Base-by-base conservation (phyloP, 805 yeast genomes). In the Starmerella bombi region DNA sequence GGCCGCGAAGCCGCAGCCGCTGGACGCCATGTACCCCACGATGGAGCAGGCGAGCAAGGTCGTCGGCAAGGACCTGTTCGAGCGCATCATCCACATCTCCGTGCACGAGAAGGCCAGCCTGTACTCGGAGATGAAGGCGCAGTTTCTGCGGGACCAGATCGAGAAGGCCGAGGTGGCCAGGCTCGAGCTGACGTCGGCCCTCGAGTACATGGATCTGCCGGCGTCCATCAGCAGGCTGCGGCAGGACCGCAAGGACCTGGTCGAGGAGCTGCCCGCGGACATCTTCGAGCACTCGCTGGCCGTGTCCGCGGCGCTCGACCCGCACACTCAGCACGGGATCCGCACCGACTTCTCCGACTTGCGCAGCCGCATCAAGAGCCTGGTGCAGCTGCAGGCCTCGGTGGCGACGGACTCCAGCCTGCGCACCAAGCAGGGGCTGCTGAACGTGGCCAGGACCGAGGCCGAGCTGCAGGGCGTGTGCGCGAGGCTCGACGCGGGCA, bases 61-160 rank as follows among this genome's bases (percentile, higher is more conserved):
- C 36, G 58, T 66, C 41, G 67, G 75, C 52, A 59, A 62, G 34
- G 78, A 76, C 45, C 65, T 88, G 34, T 83, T 83, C 59, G 78
- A 71, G 36, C 78, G 77, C 46, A 80, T 88, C 17, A 74, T 91
- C 5, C 97, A 97, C 2, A 66, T 85, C 54, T 72, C 76, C 25
- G 84, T 88, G 16, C 94, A 85, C 55, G 94, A 88, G 59, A 75
- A 80, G 51, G 72, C 83, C 39, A 82, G 94, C 46, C 66, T 77
- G 47, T 91, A 91, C 57, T 80, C 94, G 0, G 98, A 88, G 56
- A 85, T 82, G 56, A 80, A 83, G 58, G 88, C 94, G 0, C 75
- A 71, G 47, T 60, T 82, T 28, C 59, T 84, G 34, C 70, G 97
- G 52, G 68, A 64, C 32, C 85, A 83, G 53, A 67, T 76, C 34